Evolutionary conservation across 2,329 filamentous ascomycete genomes (phyloP).

Genomic region (Penicillium sp.): DNA sequence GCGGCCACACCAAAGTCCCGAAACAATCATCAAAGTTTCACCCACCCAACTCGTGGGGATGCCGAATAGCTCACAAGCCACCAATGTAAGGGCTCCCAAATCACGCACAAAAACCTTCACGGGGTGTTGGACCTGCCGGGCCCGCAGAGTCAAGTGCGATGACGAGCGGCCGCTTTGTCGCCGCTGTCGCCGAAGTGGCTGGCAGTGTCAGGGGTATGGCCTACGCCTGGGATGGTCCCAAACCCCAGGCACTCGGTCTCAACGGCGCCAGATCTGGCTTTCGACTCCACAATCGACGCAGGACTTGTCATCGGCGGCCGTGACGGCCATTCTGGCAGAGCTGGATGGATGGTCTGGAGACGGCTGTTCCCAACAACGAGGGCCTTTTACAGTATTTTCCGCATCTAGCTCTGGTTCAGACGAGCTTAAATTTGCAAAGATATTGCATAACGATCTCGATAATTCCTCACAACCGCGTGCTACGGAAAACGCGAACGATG

Average conservation of each 20-base stretch:
- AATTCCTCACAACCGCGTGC: background rate
- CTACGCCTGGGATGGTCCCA: constrained; percentile 27
- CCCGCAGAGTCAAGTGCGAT: constrained; percentile 27
- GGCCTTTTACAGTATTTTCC: constrained; percentile 30
- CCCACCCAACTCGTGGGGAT: constrained; percentile 16
- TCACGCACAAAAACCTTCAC: constrained; percentile 28
- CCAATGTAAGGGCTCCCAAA: constrained; percentile 17
- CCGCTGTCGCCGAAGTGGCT: constrained; percentile 24
- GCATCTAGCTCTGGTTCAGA: background rate
- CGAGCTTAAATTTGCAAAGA: background rate
- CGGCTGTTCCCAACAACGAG: constrained; percentile 18
- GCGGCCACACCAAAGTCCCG: background rate
- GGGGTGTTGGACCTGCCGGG: constrained; percentile 29
- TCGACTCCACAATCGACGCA: constrained; percentile 4
- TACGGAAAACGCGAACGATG: background rate
- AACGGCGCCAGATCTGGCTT: constrained; percentile 19
- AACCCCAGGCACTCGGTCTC: constrained; percentile 13
- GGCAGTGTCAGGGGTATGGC: constrained; percentile 26
- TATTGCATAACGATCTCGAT: background rate
- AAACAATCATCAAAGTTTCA: background rate
- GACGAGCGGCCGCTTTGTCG: constrained; percentile 24
- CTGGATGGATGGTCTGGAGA: constrained; percentile 21
- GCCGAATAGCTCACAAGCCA: constrained; percentile 12
- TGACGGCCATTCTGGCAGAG: constrained; percentile 21
- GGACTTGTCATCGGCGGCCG: constrained; percentile 19